phyloP scores from a whole-genome alignment of 495 filamentous ascomycete genomes.

The Penicillium manginii region DNA sequence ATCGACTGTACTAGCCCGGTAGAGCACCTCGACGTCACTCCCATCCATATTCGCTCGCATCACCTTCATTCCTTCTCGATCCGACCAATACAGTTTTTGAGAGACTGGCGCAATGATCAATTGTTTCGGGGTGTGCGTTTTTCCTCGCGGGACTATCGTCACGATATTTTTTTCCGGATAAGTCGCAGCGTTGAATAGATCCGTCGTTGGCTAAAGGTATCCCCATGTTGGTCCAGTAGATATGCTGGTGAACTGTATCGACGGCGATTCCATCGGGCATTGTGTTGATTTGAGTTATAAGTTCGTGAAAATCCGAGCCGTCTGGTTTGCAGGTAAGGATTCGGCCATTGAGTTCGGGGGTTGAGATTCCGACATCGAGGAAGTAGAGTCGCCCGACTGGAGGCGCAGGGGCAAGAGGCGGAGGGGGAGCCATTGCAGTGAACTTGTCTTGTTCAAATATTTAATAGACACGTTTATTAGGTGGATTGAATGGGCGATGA shows the following conservation, averaged over 20 bases:
- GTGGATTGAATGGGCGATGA: too few relatives aligned
- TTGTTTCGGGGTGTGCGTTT: conserved; percentile 11
- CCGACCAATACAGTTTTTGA: conserved; percentile 5
- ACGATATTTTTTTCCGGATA: conserved; percentile 5
- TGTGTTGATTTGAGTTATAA: not conserved
- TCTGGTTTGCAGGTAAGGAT: conserved; percentile 8
- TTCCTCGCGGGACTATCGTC: conserved; percentile 3
- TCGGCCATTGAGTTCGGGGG: conserved; percentile 3
- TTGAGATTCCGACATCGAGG: conserved; percentile 10
- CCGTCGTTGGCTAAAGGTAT: conserved; percentile 10
- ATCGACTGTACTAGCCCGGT: not conserved
- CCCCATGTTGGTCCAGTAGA: conserved; percentile 17
- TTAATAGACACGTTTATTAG: not conserved
- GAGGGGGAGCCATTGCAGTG: not conserved
- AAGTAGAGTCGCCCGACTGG: conserved; percentile 6
- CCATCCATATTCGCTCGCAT: conserved; percentile 13
- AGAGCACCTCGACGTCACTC: conserved; percentile 11
- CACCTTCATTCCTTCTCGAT: conserved; percentile 8
- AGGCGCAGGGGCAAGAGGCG: not conserved
- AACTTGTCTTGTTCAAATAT: not conserved
- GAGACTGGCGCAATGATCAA: conserved; percentile 3
- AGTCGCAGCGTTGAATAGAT: conserved; percentile 7
- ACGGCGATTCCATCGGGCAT: conserved; percentile 20
- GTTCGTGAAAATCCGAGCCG: conserved; percentile 6
- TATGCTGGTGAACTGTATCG: conserved; percentile 3